Percentiles rank a stretch among this genome's conserved stretches.
Evolutionary conservation across 129 eudicot species (phyloP).

Genomic region (Calendula officinalis): DNA sequence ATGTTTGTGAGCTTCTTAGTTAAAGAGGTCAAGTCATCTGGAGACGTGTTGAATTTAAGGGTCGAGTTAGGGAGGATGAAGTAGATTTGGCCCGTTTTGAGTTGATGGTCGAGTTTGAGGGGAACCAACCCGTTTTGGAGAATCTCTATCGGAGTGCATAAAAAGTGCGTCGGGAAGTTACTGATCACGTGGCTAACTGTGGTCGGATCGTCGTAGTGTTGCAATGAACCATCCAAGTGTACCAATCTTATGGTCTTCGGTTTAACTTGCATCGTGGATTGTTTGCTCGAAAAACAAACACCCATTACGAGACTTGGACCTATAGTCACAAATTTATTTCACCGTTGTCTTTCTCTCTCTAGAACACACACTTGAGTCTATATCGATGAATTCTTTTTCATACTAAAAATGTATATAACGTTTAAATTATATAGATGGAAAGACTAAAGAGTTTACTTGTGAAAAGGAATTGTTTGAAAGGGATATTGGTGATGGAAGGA

Average conservation of each 20-base stretch:
- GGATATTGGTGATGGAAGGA: too few species aligned
- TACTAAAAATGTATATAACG: too few species aligned
- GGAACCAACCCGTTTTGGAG: conserved; percentile 37
- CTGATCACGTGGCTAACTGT: conserved; percentile 46
- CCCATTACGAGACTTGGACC: conserved; percentile 14
- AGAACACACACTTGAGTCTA: too few species aligned
- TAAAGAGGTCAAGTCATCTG: conserved; percentile 44
- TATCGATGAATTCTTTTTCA: too few species aligned
- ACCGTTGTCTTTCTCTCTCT: too few species aligned
- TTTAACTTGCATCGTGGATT: conserved; percentile 6
- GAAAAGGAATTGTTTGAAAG: too few species aligned
- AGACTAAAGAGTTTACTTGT: too few species aligned
- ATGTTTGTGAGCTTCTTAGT: conserved; percentile 43
- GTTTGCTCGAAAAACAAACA: conserved; percentile 25
- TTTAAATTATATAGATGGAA: too few species aligned
- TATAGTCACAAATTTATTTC: too few species aligned
- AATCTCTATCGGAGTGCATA: conserved; percentile 54
- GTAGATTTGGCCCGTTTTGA: conserved; percentile 44
- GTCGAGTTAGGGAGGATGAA: conserved; percentile 54
- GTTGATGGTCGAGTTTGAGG: conserved; percentile 33
- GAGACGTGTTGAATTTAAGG: conserved; percentile 36
- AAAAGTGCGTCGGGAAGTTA: conserved; percentile 41
- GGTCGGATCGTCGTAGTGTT: conserved; percentile 44
- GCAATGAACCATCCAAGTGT: conserved; percentile 51
- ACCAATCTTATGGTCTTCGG: conserved; percentile 41